A percentile compares a stretch with the other conserved stretches of the same genome.
Conservation (phyloP, 225 moss, liverwort and hornwort species). For the Straminergon stramineum region DNA sequence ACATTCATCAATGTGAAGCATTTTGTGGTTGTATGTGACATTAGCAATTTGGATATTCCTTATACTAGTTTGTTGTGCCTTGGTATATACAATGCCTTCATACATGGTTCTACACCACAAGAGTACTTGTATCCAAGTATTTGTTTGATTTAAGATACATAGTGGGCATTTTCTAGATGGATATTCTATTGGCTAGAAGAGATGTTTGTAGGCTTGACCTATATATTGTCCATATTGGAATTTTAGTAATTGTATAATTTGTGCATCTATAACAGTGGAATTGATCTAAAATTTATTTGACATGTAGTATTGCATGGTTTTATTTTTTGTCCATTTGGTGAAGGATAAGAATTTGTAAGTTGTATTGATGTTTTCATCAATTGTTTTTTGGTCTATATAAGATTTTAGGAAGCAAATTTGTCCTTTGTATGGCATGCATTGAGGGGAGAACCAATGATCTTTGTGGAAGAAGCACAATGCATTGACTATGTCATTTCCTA, state of each 20-base stretch:
- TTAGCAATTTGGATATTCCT: neutral
- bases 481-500: accelerated
- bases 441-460: neutral
- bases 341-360: neutral
- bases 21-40: neutral
- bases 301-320: accelerated
- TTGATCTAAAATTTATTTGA: neutral
- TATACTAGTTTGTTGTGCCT: accelerated
- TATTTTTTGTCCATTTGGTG: neutral
- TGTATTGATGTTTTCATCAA: accelerated
- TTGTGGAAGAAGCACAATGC: neutral
- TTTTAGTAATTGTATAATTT: no score
- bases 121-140: neutral
- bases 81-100: neutral
- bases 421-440: accelerated
- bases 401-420: no score
- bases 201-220: accelerated
- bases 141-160: neutral
- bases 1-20: neutral
- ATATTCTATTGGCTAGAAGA: neutral
- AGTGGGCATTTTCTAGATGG: neutral
- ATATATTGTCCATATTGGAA: accelerated
- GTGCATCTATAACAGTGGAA: accelerated
- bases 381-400: neutral
- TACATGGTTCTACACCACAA: accelerated